A percentile compares a stretch with the other conserved stretches of the same genome.
phyloP scores from a whole-genome alignment of 331 rosid genomes.

The Prunus yedoensis region DNA sequence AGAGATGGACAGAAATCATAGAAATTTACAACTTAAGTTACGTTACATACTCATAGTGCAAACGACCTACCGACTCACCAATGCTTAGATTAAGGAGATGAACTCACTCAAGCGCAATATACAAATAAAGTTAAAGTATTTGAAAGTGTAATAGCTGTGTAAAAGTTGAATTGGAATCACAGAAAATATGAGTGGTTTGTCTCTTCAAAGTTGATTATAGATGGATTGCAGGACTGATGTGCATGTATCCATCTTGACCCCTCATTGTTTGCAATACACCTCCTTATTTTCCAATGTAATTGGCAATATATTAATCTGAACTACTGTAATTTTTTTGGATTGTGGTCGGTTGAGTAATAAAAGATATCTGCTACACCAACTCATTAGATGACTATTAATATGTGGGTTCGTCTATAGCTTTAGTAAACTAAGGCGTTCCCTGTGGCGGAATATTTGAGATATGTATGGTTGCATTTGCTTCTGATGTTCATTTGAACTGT shows the following conservation, averaged over 20 bases:
- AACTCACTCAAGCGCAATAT: too few species aligned
- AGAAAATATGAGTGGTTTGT: background rate
- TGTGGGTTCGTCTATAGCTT: background rate
- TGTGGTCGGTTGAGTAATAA: background rate
- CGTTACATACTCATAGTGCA: background rate
- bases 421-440: background rate
- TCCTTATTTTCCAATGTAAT: background rate
- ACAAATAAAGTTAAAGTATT: background rate
- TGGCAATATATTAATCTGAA: background rate
- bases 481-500: constrained; percentile 4
- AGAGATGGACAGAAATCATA: background rate
- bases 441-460: constrained; percentile 6
- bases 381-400: background rate
- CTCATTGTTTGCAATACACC: background rate
- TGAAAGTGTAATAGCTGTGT: background rate
- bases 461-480: background rate
- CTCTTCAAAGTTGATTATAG: background rate
- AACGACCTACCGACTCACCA: background rate
- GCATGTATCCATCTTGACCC: background rate
- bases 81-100: too few species aligned
- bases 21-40: background rate
- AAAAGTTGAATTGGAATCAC: background rate
- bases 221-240: background rate
- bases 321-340: background rate
- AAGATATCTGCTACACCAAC: background rate